phyloP scores from a whole-genome alignment of 371 early-diverging fungal genomes.

The Rhizomucor miehei region DNA sequence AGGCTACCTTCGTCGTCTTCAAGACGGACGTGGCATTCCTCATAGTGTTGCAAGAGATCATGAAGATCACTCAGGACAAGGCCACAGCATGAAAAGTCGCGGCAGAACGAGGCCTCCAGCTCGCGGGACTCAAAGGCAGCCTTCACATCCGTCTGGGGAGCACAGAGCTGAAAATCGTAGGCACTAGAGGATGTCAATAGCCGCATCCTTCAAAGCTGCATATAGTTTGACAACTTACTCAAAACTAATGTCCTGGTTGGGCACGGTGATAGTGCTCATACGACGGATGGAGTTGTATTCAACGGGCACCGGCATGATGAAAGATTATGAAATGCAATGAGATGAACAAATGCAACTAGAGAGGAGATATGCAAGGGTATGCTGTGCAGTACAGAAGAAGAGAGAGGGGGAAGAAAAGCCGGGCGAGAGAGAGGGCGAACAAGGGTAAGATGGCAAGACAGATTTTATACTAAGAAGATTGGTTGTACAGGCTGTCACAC shows the following conservation, averaged over 20 bases:
- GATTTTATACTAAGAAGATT: conserved; percentile 11
- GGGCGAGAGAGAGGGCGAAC: conserved; percentile 8
- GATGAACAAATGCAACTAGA: background rate
- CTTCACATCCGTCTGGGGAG: conserved; percentile 40
- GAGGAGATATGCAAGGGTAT: conserved; percentile 18
- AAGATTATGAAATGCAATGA: conserved; percentile 2
- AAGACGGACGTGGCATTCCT: conserved; percentile 88
- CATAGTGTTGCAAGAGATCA: conserved; percentile 93
- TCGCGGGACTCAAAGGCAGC: conserved; percentile 54
- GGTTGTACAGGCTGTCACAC: conserved; percentile 16
- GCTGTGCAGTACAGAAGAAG: conserved; percentile 5
- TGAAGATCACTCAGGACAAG: conserved; percentile 81
- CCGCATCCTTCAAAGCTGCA: background rate
- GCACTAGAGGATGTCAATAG: conserved; percentile 19
- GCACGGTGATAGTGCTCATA: conserved; percentile 34
- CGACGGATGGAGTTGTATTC: conserved; percentile 30
- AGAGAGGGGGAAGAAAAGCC: background rate
- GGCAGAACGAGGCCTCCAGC: conserved; percentile 88
- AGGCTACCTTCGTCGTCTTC: conserved; percentile 68
- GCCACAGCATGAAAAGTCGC: conserved; percentile 94
- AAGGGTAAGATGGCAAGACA: conserved; percentile 3
- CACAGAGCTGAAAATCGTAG: conserved; percentile 43
- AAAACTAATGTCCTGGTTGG: conserved; percentile 35
- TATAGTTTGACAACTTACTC: conserved; percentile 29
- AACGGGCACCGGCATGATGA: conserved; percentile 32